Base-by-base conservation (phyloP, 441 rosid species). In the Mallotus japonicus region DNA sequence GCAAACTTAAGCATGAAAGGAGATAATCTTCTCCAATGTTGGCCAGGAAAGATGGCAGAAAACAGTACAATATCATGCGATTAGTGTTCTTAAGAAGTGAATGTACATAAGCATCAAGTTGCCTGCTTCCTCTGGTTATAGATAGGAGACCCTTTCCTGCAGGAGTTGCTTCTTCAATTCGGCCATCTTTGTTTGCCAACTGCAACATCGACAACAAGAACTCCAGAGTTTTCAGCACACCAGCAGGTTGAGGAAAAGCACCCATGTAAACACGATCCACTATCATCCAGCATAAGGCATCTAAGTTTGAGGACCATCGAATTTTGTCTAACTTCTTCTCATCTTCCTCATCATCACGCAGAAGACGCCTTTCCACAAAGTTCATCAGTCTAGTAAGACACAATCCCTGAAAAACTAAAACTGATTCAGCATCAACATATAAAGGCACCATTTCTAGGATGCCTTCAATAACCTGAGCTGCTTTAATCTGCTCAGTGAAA, bases 291-390 rank as follows among this genome's bases (percentile, higher is more conserved):
- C 98, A 91, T 70, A 96, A 87, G 37, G 98, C 86, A 82, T 96
- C 99, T 79, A 96, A 82, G 82, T 96, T 96, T 6, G 90, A 84
- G 64, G 99, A 91, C 99, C 99, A 96, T 69, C 92, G 87, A 77
- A 79, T 84, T 87, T 92, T 94, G 73, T 96, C 99, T 74, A 96
- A 82, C 87, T 87, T 94, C 87, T 92, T 92, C 74, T 86, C 89
- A 77, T 92, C 89, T 89, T 96, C 99, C 84, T 96, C 99, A 80
- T 96, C 99, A 79, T 96, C 99, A 82, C 98, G 98, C 81, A 96
- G 78, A 69, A 96, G 93, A 76, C 96, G 97, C 87, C 99, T 96
- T 84, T 96, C 99, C 76, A 96, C 85, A 81, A 91, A 96, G 85
- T 94, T 96, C 97, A 96, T 92, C 75, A 94, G 83, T 80, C 95